Evolutionary conservation across 345 rosid species (phyloP).

Genomic region (Geranium rotundifolium): DNA sequence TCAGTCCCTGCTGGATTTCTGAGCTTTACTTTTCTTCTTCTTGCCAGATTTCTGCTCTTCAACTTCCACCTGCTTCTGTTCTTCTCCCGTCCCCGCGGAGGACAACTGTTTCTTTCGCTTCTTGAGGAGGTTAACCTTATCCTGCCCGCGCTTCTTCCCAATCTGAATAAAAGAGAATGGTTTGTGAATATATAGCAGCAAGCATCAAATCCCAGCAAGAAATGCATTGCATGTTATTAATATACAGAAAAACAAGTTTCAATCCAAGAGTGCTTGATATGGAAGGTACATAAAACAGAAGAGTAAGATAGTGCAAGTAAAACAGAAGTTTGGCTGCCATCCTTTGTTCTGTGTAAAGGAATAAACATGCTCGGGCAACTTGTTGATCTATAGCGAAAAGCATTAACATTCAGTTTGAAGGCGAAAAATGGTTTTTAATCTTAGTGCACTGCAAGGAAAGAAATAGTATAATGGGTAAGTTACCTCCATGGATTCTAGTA

Average conservation of each 20-base stretch:
- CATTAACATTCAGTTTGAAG: not conserved
- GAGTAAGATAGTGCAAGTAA: too few relatives aligned
- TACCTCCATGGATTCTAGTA: constrained; percentile 63
- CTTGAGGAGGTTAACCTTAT: constrained; percentile 30
- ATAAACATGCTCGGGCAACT: too few relatives aligned
- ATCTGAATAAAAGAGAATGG: constrained; percentile 21
- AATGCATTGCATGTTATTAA: too few relatives aligned
- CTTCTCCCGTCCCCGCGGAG: not conserved
- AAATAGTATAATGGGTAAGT: not conserved
- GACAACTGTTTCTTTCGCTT: constrained; percentile 29
- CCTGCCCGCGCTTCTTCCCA: constrained; percentile 30
- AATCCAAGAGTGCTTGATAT: too few relatives aligned
- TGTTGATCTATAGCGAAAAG: too few relatives aligned
- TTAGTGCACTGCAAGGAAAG: not conserved
- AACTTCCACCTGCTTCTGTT: not conserved
- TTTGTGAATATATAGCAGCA: not conserved
- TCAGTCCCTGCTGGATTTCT: not conserved
- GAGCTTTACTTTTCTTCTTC: not conserved
- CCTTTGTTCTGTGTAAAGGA: too few relatives aligned
- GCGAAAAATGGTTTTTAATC: not conserved
- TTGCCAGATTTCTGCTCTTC: not conserved
- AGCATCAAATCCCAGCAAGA: not conserved
- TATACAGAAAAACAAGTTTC: too few relatives aligned
- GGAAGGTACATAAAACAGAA: too few relatives aligned
- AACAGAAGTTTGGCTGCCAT: too few relatives aligned